Evolutionary conservation across 257 asterid genomes (phyloP), one percentile per base, ranked within the genome.

Genomic region (Eustoma russellianum): DNA sequence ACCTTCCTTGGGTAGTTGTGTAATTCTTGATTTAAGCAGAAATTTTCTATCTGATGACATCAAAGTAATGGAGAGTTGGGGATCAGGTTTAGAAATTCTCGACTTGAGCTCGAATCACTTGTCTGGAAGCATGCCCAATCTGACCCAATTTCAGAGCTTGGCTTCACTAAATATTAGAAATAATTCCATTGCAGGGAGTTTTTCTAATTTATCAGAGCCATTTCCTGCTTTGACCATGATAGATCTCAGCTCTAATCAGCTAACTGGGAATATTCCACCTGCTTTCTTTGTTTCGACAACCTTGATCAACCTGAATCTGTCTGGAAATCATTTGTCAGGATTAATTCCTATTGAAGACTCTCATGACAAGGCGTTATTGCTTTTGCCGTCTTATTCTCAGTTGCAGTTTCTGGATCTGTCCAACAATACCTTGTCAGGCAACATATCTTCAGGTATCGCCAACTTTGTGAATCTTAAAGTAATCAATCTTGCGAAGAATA

Each of bases 321-420:
- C 95, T 9, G 73, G 85, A 61, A 88, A 88, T 70, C 77, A 60
- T 55, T 78, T 88, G 70, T 67, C 74, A 30, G 97, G 95, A 58
- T 55, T 71, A 46, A 77, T 88, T 68, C 95, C 95, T 63, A 75
- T 85, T 54, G 77, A 67, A 61, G 79, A 79, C 61, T 58, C 91
- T 17, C 80, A 66, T 61, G 47, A 82, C 10, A 73, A 69, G 28
- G 95, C 78, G 65, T 63, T 88, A 55, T 66, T 88, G 69, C 74
- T 77, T 61, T 78, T 78, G 40, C 77, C 85, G 46, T 66, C 95
- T 60, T 69, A 70, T 63, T 86, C 80, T 40, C 82, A 67, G 9
- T 61, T 85, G 73, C 91, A 88, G 73, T 80, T 74, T 57, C 76
- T 88, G 35, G 97, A 88, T 81, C 85, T 88, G 66, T 88, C 97